A percentile compares a stretch with the other conserved stretches of the same genome.
phyloP scores from a whole-genome alignment of 352 stramenopile genomes.

The Pythium sp. region DNA sequence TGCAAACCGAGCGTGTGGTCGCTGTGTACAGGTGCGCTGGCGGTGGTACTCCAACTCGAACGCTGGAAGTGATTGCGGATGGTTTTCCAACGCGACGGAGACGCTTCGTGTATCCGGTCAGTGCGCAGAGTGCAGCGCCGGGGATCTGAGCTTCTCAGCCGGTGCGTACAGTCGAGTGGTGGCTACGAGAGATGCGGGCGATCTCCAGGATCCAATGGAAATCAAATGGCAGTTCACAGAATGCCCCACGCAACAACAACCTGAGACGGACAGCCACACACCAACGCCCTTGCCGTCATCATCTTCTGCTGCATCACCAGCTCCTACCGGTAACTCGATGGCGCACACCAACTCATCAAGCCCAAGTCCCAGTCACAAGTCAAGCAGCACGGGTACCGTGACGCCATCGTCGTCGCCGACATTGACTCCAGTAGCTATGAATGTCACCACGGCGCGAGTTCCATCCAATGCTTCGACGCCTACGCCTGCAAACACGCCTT shows the following conservation, averaged over 20 bases:
- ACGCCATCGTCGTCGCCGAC: background rate
- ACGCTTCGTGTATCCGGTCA: background rate
- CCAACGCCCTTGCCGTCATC: background rate
- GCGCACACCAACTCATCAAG: background rate
- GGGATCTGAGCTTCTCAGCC: background rate
- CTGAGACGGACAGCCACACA: background rate
- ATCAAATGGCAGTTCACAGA: slow-evolving; percentile 3
- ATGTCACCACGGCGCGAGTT: background rate
- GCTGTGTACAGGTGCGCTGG: background rate
- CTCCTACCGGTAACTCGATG: too few species aligned
- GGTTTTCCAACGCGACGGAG: background rate
- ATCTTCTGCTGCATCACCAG: too few species aligned
- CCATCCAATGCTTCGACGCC: background rate
- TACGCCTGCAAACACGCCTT: too few species aligned
- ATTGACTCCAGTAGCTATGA: background rate
- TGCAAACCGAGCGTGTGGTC: background rate
- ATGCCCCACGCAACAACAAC: background rate
- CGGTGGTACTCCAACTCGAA: background rate
- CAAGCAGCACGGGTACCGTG: background rate
- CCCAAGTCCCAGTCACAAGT: background rate
- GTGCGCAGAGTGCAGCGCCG: background rate
- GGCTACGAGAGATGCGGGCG: background rate
- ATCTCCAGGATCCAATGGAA: background rate
- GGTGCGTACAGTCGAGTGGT: background rate
- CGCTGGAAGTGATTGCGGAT: too few species aligned